Base-by-base conservation (phyloP, 2,329 filamentous ascomycete genomes). In the Ophiostoma tasmaniense region DNA sequence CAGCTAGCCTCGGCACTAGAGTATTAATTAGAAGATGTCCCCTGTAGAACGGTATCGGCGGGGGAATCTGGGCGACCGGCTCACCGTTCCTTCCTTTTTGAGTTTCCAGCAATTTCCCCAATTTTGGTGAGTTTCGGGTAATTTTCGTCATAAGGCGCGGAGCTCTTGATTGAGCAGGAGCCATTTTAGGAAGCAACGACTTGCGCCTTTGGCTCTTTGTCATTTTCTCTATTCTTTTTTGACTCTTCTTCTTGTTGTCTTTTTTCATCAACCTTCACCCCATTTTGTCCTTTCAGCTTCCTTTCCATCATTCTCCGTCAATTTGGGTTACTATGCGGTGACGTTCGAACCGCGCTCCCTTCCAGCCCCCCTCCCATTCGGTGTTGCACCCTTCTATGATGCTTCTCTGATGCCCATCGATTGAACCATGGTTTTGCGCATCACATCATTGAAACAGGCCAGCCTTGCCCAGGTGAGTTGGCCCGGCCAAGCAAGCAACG, bases 351-450 rank as follows among this genome's bases (percentile, higher is more conserved):
- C 6, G 30, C 14, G 14, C 14, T 35, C 30, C 59, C 30, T 17
- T 28, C 59, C 59, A 30, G 7, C 28, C 5, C 59, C 20, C 59
- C 17, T 30, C 17, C 30, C 33, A 10, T 13, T 17, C 17, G 30
- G 61, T n/a, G 61, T 17, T 17, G 33, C 61, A 64, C 61, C 33
- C 30, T 62, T 37, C 8, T 37, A 66, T 62, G 35, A 71, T 70
- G 71, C 68, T 39, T 66, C 62, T 22, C 37, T 69, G 67, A 70
- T 14, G 17, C 17, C 28, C 65, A 55, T 37, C 33, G 28, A 39
- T 7, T 64, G 33, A 73, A 73, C 70, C 73, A 83, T 83, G 81
- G 79, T 76, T 72, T 76, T 76, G 69, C 76, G 78, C 76, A 76
- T 71, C 71, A 75, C 75, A 73, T 76, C 77, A 72, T 79, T 76